Base-by-base conservation (phyloP, 2,329 filamentous ascomycete genomes). In the Colletotrichum sp. region DNA sequence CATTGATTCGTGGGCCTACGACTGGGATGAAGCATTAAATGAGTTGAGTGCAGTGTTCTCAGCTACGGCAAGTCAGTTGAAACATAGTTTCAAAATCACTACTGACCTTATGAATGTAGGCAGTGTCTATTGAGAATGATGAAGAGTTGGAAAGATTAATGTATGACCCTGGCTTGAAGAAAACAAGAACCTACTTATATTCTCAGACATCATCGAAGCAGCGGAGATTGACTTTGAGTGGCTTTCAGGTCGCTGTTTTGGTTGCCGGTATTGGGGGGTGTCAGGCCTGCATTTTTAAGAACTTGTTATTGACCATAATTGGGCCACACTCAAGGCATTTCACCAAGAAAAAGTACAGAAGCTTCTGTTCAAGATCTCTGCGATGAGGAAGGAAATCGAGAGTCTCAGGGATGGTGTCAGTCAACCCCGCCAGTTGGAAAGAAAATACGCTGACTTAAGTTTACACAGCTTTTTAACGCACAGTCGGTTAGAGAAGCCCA, bases 341-440 rank as follows among this genome's bases (percentile, higher is more conserved):
- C 38, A 43, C 18, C 18, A 43, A 12, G 0, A 43, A n/a, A n/a
- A 43, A 43, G 0, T 3, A 0, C n/a, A 6, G 18, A n/a, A n/a
- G 1, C 18, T n/a, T n/a, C 38, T n/a, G 0, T 1, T n/a, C 38
- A n/a, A 43, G 0, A 43, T 43, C 18, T 43, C 38, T n/a, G 18
- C 5, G 0, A 43, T 43, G 38, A 43, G n/a, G 38, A 43, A n/a
- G 11, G 43, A 47, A 21, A 21, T 47, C 11, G 43, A 47, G 43
- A 47, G 43, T 47, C 43, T 47, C 7, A 47, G 43, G 11, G 43
- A 47, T 1, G 43, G 43, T n/a, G 38, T 43, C 9, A 43, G 38
- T 43, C 8, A 43, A n/a, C 0, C 5, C 2, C 8, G 1, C 0
- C 38, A n/a, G 18, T 11, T 11, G 38, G n/a, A n/a, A 12, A 8